phyloP scores from a whole-genome alignment of 208 protist species.

The Crithidia acanthocephali region DNA sequence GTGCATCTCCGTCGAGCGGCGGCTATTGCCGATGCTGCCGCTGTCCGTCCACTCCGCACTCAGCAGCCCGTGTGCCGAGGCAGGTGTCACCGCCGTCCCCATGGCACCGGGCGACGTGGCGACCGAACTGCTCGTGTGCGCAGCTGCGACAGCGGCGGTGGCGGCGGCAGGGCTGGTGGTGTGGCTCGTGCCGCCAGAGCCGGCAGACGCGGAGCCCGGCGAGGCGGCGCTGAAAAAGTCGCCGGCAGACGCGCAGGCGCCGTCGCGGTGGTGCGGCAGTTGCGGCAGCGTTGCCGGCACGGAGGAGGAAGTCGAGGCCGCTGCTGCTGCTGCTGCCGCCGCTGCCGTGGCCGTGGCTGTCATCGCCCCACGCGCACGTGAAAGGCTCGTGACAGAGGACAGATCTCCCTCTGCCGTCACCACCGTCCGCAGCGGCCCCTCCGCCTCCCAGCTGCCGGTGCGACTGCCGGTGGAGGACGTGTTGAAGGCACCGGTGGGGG shows the following conservation, averaged over 20 bases:
- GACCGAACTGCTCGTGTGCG: not conserved
- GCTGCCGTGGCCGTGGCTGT: not conserved
- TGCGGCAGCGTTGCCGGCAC: no score
- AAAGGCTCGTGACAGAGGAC: constrained; percentile 8
- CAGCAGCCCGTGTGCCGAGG: constrained; percentile 7
- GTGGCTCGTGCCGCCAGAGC: not conserved
- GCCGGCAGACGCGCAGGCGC: not conserved
- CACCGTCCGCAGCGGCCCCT: constrained; percentile 10
- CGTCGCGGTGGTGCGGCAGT: not conserved
- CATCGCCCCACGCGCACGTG: not conserved
- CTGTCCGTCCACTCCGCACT: not conserved
- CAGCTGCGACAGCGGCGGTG: not conserved
- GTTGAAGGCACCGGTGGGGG: not conserved
- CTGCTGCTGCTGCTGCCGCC: not conserved
- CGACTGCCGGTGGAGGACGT: constrained; percentile 22
- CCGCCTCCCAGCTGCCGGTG: constrained; percentile 26
- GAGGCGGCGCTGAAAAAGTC: not conserved
- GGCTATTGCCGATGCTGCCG: not conserved
- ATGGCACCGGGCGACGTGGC: not conserved
- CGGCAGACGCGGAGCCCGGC: not conserved
- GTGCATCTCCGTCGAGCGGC: constrained; percentile 11
- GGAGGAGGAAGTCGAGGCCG: not conserved
- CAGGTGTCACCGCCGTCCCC: not conserved
- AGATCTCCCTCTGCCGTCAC: constrained; percentile 11
- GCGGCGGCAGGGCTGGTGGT: no score